A percentile compares a stretch with the other conserved stretches of the same genome.
Conservation (phyloP, 257 asterid genomes). For the Nicotiana sylvestris region DNA sequence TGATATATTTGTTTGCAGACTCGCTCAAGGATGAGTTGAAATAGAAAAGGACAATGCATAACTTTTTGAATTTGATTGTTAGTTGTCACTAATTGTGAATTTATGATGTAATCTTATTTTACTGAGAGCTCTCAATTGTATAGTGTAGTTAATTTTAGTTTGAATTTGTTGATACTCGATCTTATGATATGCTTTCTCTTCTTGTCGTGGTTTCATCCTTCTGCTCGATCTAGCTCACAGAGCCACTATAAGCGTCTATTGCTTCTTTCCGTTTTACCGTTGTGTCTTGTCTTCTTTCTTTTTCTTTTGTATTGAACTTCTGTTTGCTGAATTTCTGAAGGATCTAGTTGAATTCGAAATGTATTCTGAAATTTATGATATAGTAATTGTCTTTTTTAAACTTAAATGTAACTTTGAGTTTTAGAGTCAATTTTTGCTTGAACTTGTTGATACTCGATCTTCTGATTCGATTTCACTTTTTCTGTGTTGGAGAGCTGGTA, state of each 20-base stretch:
- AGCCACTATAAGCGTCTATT: neutral
- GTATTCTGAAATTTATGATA: neutral
- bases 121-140: neutral
- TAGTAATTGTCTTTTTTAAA: neutral
- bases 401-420: neutral
- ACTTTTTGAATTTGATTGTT: neutral
- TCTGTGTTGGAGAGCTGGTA: neutral
- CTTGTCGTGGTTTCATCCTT: neutral
- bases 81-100: neutral
- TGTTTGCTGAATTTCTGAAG: slow-evolving; percentile 7
- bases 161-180: neutral
- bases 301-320: neutral
- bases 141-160: neutral
- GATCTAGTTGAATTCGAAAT: neutral
- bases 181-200: neutral
- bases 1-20: neutral
- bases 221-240: neutral
- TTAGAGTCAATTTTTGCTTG: neutral
- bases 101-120: neutral
- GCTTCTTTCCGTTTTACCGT: neutral
- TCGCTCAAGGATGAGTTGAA: neutral
- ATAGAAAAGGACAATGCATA: neutral
- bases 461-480: neutral
- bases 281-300: neutral
- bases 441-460: neutral